These are phyloP conservation scores for Penicillium capsulatum DNA, from an alignment of 2,329 filamentous ascomycete genomes.

Conservation along the genomic window DNA sequence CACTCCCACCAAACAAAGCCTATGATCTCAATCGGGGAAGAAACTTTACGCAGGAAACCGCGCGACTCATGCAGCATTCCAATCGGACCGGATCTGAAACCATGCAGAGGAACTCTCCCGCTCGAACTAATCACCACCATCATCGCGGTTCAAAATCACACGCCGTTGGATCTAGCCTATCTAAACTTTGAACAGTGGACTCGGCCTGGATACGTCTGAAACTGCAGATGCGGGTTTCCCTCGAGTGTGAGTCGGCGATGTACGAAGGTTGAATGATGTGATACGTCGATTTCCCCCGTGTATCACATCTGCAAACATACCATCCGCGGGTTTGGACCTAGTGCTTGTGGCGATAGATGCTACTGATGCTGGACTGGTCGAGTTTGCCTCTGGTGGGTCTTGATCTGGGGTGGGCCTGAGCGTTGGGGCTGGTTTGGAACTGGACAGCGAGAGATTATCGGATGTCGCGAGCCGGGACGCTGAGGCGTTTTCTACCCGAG, in stretches of 20 bases:
- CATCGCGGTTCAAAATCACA: no score
- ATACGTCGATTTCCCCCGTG: no score
- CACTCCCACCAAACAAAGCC: no score
- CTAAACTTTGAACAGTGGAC: constrained; percentile 2
- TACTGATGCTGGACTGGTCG: no score
- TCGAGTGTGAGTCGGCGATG: no score
- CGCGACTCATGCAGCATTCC: constrained; percentile 3
- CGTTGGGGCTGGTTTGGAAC: constrained; percentile 12
- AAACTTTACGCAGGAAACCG: constrained; percentile 5
- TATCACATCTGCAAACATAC: no score
- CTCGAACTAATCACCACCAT: no score
- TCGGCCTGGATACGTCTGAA: neutral
- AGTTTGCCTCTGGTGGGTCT: constrained; percentile 12
- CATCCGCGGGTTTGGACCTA: no score
- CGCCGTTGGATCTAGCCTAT: neutral
- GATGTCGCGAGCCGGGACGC: constrained; percentile 6
- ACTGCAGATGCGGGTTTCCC: constrained; percentile 6
- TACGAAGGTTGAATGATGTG: constrained; percentile 4
- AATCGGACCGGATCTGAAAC: constrained; percentile 15
- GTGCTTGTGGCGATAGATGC: no score
- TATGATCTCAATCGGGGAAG: no score
- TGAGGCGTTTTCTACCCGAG: no score
- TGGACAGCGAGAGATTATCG: constrained; percentile 7
- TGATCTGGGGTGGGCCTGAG: constrained; percentile 8
- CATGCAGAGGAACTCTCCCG: neutral